Percentiles rank a stretch among this genome's conserved stretches.
These are phyloP conservation scores for Isabelozyma gotoi DNA, from an alignment of 805 yeast genomes.

Conservation along the genomic window DNA sequence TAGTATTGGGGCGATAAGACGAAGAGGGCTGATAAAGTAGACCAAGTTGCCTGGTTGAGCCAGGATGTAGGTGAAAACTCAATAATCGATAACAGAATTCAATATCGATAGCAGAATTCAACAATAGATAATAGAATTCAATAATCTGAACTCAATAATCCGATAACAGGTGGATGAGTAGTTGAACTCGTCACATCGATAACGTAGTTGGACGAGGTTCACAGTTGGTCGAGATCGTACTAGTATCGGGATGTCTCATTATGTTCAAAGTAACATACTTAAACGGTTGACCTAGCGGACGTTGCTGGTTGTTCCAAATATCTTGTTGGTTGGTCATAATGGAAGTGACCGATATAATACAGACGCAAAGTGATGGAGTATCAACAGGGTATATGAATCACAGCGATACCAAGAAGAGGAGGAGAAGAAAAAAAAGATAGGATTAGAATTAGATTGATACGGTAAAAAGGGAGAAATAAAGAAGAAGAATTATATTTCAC, in stretches of 20 bases:
- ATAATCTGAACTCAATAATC: too few relatives aligned
- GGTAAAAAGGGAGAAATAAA: background rate
- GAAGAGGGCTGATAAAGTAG: too few relatives aligned
- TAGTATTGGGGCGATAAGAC: constrained; percentile 26
- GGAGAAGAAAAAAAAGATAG: background rate
- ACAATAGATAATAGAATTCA: too few relatives aligned
- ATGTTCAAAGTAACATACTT: constrained; percentile 35
- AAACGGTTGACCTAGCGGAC: constrained; percentile 42
- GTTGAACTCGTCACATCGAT: too few relatives aligned
- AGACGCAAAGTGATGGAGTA: background rate
- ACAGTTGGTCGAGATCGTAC: too few relatives aligned
- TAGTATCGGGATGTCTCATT: too few relatives aligned
- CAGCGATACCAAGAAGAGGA: background rate
- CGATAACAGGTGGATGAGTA: too few relatives aligned
- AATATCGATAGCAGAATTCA: too few relatives aligned
- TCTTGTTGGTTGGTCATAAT: constrained; percentile 41
- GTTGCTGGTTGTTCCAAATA: constrained; percentile 43
- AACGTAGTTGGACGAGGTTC: too few relatives aligned
- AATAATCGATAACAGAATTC: too few relatives aligned
- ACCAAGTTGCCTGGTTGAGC: background rate
- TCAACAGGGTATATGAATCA: background rate
- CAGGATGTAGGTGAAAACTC: too few relatives aligned
- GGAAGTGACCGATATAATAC: background rate
- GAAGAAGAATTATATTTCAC: background rate
- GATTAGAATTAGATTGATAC: background rate